phyloP scores from a whole-genome alignment of 2,329 filamentous ascomycete species.

The Aspergillus melleus region DNA sequence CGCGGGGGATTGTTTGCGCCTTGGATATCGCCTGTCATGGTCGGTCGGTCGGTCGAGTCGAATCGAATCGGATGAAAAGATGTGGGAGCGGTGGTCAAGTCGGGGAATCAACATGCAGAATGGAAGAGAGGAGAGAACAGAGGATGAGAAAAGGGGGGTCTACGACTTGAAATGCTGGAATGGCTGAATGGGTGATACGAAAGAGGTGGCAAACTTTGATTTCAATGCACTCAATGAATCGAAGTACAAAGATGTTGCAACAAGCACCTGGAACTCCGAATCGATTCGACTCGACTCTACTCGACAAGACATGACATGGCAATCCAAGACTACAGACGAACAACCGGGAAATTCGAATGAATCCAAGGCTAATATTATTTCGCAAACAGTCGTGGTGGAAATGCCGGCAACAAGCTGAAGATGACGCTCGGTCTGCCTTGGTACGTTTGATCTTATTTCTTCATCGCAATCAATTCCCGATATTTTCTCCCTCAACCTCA shows the following conservation, averaged over 20 bases:
- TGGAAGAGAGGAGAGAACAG: neutral
- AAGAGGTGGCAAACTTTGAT: neutral
- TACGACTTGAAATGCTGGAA: neutral
- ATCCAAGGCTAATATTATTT: conserved; percentile 13
- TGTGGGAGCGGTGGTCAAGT: neutral
- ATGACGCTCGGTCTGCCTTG: conserved; percentile 99
- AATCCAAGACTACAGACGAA: neutral
- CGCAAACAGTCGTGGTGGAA: conserved; percentile 67
- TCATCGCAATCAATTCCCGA: neutral
- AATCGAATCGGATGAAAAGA: neutral
- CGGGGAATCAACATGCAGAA: neutral
- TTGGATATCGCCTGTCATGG: neutral
- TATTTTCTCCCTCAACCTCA: no score
- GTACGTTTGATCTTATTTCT: conserved; percentile 63
- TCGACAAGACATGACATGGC: neutral
- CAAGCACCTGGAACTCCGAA: neutral
- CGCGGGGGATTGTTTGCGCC: neutral
- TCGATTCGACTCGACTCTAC: neutral
- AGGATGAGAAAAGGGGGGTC: neutral
- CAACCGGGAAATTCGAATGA: neutral
- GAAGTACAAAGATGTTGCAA: neutral
- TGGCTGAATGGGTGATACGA: neutral
- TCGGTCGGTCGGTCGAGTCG: neutral
- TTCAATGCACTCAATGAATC: neutral
- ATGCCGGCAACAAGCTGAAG: conserved; percentile 99